These are phyloP conservation scores for Pezicula rhizophila DNA, from an alignment of 2,329 filamentous ascomycete genomes.

Conservation along the genomic window DNA sequence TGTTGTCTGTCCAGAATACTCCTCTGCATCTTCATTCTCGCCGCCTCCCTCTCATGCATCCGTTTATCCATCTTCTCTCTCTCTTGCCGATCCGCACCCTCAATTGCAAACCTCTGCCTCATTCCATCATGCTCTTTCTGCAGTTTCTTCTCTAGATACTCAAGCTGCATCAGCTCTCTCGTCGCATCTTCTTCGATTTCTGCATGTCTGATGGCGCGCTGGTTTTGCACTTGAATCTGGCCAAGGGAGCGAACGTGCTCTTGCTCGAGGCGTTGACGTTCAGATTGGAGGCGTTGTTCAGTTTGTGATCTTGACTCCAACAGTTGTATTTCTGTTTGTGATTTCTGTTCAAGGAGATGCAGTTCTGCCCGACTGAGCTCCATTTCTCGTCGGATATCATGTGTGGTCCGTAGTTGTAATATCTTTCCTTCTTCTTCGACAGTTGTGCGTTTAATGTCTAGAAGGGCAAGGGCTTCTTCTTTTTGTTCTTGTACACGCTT, in stretches of 20 bases:
- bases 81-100: constrained; percentile 30
- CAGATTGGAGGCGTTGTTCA: not conserved
- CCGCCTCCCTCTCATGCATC: constrained; percentile 10
- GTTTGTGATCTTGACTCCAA: constrained; percentile 1
- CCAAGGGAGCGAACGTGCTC: constrained; percentile 3
- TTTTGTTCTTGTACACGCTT: constrained; percentile 8
- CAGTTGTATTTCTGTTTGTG: constrained; percentile 6
- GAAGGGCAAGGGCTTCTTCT: constrained; percentile 4
- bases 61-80: constrained; percentile 26
- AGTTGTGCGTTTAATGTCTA: constrained; percentile 8
- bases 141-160: constrained; percentile 5
- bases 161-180: constrained; percentile 8
- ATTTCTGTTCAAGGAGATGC: constrained; percentile 2
- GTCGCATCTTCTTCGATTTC: constrained; percentile 2
- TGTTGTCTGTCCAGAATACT: constrained; percentile 3
- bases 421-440: constrained; percentile 7
- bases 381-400: constrained; percentile 4
- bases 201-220: constrained; percentile 5
- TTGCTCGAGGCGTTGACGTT: constrained; percentile 2
- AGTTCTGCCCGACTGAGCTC: constrained; percentile 3
- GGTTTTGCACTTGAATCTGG: constrained; percentile 3
- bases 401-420: constrained; percentile 3
- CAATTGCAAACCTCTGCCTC: constrained; percentile 32
- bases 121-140: constrained; percentile 16
- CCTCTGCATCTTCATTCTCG: constrained; percentile 11